Evolutionary conservation across 805 yeast species (phyloP).

Genomic region (Kuraishia capsulata): DNA sequence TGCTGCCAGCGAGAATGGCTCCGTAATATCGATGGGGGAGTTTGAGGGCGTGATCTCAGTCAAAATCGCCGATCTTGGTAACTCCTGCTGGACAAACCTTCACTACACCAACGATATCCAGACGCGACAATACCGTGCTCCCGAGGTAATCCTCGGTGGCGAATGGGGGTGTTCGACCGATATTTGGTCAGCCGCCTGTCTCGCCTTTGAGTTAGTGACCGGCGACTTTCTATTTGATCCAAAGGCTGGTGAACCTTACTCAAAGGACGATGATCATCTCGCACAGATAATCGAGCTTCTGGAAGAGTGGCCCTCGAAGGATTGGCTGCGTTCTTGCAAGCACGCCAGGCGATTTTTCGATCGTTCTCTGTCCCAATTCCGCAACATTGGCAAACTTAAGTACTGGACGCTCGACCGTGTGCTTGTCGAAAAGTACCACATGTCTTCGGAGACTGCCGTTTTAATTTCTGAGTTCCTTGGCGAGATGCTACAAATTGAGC

Average conservation of each 20-base stretch:
- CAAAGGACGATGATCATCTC: conserved; percentile 52
- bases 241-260: conserved; percentile 34
- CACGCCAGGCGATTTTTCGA: conserved; percentile 32
- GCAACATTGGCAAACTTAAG: conserved; percentile 36
- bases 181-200: conserved; percentile 51
- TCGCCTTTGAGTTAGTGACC: conserved; percentile 49
- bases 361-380: conserved; percentile 22
- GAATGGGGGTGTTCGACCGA: conserved; percentile 59
- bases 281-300: conserved; percentile 53
- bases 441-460: conserved; percentile 25
- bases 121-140: conserved; percentile 59
- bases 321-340: conserved; percentile 30
- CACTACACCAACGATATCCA: conserved; percentile 65
- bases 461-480: conserved; percentile 37
- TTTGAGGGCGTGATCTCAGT: conserved; percentile 29
- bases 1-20: conserved; percentile 8
- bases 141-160: conserved; percentile 51
- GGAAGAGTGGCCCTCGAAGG: conserved; percentile 25
- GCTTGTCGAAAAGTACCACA: conserved; percentile 38
- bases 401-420: conserved; percentile 44
- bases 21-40: conserved; percentile 10
- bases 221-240: conserved; percentile 60
- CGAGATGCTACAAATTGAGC: conserved; percentile 40
- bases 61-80: conserved; percentile 63
- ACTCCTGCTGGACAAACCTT: conserved; percentile 54